A percentile compares a stretch with the other conserved stretches of the same genome.
phyloP scores from a whole-genome alignment of 108 stramenopile genomes.

The Discostella pseudostelligera region DNA sequence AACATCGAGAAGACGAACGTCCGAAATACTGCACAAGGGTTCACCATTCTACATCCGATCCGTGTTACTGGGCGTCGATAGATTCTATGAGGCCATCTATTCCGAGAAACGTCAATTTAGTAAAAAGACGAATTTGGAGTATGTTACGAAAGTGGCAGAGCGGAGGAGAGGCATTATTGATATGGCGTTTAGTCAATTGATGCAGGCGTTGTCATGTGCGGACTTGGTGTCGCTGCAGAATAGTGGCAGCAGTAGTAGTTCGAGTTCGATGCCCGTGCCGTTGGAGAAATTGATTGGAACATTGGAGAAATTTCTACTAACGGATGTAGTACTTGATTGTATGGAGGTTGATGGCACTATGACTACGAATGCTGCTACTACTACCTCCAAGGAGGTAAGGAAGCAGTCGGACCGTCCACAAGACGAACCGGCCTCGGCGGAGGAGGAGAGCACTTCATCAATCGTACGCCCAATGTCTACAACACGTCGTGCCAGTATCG shows the following conservation, averaged over 20 bases:
- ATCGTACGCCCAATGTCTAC: conserved; percentile 8
- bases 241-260: background rate
- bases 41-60: conserved; percentile 13
- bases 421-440: too few relatives aligned
- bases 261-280: conserved; percentile 11
- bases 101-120: conserved; percentile 38
- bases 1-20: background rate
- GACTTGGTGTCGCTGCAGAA: background rate
- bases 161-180: conserved; percentile 27
- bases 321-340: conserved; percentile 19
- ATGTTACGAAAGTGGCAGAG: conserved; percentile 29
- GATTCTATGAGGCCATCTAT: conserved; percentile 35
- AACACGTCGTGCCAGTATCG: conserved; percentile 14
- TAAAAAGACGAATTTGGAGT: conserved; percentile 23
- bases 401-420: too few relatives aligned
- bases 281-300: conserved; percentile 19
- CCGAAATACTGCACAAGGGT: background rate
- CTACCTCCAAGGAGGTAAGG: background rate
- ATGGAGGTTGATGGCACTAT: background rate
- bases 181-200: conserved; percentile 25
- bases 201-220: conserved; percentile 6
- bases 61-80: conserved; percentile 27
- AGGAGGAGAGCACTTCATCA: background rate
- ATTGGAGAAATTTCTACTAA: conserved; percentile 35
- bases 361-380: too few relatives aligned